phyloP scores from a whole-genome alignment of 805 yeast genomes.

The Sugiyamaella marilandica region DNA sequence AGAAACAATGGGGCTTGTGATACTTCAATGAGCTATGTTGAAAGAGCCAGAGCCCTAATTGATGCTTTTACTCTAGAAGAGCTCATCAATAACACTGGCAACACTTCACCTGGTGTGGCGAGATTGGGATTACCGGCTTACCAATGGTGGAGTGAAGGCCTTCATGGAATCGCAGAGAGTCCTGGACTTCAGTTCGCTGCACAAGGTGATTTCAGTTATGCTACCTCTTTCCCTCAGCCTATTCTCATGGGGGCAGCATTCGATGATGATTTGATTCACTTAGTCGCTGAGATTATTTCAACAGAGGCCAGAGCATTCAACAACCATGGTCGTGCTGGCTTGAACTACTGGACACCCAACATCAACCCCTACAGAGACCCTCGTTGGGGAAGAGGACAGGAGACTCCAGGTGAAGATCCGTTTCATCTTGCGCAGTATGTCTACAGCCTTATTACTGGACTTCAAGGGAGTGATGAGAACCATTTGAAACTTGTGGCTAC shows the following conservation, averaged over 20 bases:
- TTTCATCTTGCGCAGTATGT: constrained; percentile 9
- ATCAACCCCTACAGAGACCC: constrained; percentile 15
- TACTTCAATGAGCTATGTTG: constrained; percentile 1
- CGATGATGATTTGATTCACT: constrained; percentile 9
- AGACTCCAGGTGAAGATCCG: constrained; percentile 17
- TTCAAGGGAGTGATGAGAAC: constrained; percentile 13
- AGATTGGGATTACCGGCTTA: constrained; percentile 14
- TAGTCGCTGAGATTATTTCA: constrained; percentile 7
- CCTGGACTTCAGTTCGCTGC: constrained; percentile 10
- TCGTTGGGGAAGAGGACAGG: constrained; percentile 18
- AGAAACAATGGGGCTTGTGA: constrained; percentile 6
- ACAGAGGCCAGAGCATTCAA: constrained; percentile 15
- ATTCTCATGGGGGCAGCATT: constrained; percentile 11
- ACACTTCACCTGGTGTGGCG: constrained; percentile 11
- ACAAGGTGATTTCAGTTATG: constrained; percentile 2
- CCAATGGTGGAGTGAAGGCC: constrained; percentile 15
- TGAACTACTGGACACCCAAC: constrained; percentile 15
- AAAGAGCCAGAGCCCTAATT: constrained; percentile 14
- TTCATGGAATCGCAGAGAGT: constrained; percentile 13
- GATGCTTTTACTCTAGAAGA: constrained; percentile 10
- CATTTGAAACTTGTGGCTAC: constrained; percentile 9
- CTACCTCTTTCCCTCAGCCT: constrained; percentile 15
- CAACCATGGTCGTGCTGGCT: constrained; percentile 10
- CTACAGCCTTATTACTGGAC: constrained; percentile 7
- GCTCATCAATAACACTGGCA: constrained; percentile 10